Percentiles rank a stretch among this genome's conserved stretches.
These are phyloP conservation scores for Capsicum chinense DNA, from an alignment of 257 asterid species.

Conservation along the genomic window DNA sequence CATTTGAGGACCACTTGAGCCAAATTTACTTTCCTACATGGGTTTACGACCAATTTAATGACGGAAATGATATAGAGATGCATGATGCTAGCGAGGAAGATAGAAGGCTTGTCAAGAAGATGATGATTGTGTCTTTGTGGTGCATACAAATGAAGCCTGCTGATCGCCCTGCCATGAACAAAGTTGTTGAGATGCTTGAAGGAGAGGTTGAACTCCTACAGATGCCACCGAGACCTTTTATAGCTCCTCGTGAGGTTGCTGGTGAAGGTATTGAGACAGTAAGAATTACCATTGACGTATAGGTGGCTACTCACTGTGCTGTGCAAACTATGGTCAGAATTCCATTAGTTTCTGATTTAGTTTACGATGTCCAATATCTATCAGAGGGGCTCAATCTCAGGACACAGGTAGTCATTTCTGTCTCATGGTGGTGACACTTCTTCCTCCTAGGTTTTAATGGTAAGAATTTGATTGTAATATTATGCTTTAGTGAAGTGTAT, in stretches of 20 bases:
- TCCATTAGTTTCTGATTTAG: not conserved
- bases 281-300: not conserved
- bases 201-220: conserved; percentile 39
- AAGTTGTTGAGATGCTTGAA: conserved; percentile 60
- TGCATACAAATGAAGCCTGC: conserved; percentile 58
- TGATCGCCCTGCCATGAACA: conserved; percentile 53
- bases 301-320: not conserved
- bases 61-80: conserved; percentile 45
- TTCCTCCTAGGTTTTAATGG: not conserved
- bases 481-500: not conserved
- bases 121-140: conserved; percentile 55
- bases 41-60: conserved; percentile 47
- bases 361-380: not conserved
- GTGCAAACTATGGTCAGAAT: not conserved
- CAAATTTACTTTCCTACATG: conserved; percentile 55
- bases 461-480: not conserved
- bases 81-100: conserved; percentile 45
- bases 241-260: conserved; percentile 34
- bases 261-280: conserved; percentile 23
- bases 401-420: not conserved
- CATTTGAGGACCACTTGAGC: conserved; percentile 35
- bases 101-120: conserved; percentile 51
- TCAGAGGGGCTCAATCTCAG: not conserved
- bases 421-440: not conserved
- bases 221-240: conserved; percentile 53